phyloP scores from a whole-genome alignment of 148 eudicot genomes.

The Camellia sinensis region DNA sequence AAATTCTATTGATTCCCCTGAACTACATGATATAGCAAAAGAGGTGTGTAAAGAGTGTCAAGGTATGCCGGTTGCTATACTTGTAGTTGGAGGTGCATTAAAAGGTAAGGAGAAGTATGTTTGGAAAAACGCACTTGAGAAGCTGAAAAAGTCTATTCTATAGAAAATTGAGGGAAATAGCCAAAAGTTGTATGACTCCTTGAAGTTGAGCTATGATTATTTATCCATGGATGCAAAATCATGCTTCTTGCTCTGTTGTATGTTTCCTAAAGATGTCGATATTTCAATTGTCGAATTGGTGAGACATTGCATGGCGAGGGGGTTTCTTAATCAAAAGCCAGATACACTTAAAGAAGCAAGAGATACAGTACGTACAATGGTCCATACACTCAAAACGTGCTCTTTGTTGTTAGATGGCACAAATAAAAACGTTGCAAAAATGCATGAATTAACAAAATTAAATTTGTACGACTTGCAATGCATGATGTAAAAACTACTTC shows the following conservation, averaged over 20 bases:
- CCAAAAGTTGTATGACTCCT: neutral
- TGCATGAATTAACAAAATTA: too few species aligned
- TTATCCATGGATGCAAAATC: neutral
- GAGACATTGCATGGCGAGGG: slow-evolving; percentile 4
- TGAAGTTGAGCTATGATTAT: slow-evolving; percentile 7
- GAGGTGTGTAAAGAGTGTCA: neutral
- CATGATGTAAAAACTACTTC: too few species aligned
- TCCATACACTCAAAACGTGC: neutral
- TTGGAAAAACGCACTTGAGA: slow-evolving; percentile 18
- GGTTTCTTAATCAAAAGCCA: neutral
- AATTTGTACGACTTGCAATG: too few species aligned
- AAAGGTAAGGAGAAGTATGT: neutral
- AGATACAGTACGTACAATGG: neutral
- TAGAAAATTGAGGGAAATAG: neutral
- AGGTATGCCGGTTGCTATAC: slow-evolving; percentile 20
- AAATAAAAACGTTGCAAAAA: neutral
- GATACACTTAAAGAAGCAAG: neutral
- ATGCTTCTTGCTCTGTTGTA: slow-evolving; percentile 10
- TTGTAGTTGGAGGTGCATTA: slow-evolving; percentile 16
- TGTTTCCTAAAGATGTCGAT: slow-evolving; percentile 15
- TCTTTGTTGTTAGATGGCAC: slow-evolving; percentile 5
- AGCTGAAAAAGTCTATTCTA: neutral
- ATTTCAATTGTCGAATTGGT: neutral
- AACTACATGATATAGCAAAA: neutral
- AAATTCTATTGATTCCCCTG: neutral